phyloP scores from a whole-genome alignment of 768 basidiomycete species.

The Crepidotus variabilis region DNA sequence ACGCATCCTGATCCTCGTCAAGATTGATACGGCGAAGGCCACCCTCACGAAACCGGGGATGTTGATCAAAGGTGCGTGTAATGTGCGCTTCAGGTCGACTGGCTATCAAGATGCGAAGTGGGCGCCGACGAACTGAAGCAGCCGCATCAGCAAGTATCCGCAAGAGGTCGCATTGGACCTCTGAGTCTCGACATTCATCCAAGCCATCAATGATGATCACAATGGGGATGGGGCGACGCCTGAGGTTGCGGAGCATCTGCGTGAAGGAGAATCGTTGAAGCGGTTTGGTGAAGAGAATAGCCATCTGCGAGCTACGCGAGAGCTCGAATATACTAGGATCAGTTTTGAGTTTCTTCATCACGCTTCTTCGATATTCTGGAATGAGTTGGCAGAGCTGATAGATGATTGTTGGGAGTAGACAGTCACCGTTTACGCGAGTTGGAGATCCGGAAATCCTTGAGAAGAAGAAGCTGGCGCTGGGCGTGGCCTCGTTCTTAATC shows the following conservation, averaged over 20 bases:
- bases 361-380: not conserved
- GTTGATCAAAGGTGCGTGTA: conserved; percentile 9
- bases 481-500: conserved; percentile 1
- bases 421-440: conserved; percentile 6
- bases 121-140: not conserved
- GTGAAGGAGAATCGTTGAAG: not conserved
- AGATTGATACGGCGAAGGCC: conserved; percentile 3
- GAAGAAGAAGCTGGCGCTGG: conserved; percentile 18
- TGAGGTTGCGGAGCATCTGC: not conserved
- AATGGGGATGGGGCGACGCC: not conserved
- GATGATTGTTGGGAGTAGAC: conserved; percentile 15
- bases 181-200: conserved; percentile 14
- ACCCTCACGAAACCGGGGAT: conserved; percentile 1
- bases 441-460: conserved; percentile 1
- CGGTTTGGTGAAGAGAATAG: conserved; percentile 9
- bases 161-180: conserved; percentile 12
- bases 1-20: conserved; percentile 2
- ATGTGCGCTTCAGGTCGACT: conserved; percentile 18
- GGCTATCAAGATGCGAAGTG: conserved; percentile 15
- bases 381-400: conserved; percentile 12
- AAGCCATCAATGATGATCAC: conserved; percentile 20
- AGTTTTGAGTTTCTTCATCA: conserved; percentile 6
- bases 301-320: conserved; percentile 6
- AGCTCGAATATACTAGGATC: conserved; percentile 11
- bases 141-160: conserved; percentile 2